These are phyloP conservation scores for Colletotrichum echinochloae DNA, from an alignment of 2,329 filamentous ascomycete genomes.

Conservation along the genomic window DNA sequence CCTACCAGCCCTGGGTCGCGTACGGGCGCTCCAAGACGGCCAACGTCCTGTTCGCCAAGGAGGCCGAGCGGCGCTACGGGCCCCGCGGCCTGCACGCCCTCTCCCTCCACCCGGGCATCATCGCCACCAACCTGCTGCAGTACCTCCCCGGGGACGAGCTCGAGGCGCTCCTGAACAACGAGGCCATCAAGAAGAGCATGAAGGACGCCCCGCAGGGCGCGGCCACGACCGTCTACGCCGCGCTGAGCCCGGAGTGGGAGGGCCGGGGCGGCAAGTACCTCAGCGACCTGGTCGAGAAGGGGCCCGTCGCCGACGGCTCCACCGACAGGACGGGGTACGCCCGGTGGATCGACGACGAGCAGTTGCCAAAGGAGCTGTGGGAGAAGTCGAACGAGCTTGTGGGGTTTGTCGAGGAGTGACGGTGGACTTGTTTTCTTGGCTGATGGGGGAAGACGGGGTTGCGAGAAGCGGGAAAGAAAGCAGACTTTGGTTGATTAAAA, in stretches of 20 bases:
- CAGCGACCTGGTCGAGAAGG: not conserved
- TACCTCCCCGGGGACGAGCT: not conserved
- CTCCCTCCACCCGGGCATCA: constrained; percentile 58
- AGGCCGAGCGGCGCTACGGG: constrained; percentile 38
- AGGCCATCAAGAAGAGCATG: not conserved
- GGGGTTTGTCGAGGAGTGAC: not conserved
- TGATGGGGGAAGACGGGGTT: too few species aligned
- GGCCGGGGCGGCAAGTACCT: constrained; percentile 55
- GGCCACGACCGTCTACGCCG: constrained; percentile 55
- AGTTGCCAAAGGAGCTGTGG: not conserved
- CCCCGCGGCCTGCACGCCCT: constrained; percentile 54
- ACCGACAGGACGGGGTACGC: constrained; percentile 37
- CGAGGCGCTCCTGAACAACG: not conserved
- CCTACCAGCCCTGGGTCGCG: constrained; percentile 51
- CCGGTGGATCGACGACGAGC: constrained; percentile 36
- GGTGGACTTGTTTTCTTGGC: too few species aligned
- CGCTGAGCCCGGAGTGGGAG: constrained; percentile 51
- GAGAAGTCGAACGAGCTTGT: not conserved
- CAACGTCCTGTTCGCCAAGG: constrained; percentile 59
- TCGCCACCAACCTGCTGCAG: constrained; percentile 40
- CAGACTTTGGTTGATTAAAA: constrained; percentile 16
- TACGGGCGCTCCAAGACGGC: constrained; percentile 65
- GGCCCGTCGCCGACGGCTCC: fast-evolving
- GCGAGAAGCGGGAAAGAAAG: not conserved
- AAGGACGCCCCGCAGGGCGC: constrained; percentile 54